A percentile compares a stretch with the other conserved stretches of the same genome.
Evolutionary conservation across 495 filamentous ascomycete species (phyloP).

Genomic region (Xylaria longipes): DNA sequence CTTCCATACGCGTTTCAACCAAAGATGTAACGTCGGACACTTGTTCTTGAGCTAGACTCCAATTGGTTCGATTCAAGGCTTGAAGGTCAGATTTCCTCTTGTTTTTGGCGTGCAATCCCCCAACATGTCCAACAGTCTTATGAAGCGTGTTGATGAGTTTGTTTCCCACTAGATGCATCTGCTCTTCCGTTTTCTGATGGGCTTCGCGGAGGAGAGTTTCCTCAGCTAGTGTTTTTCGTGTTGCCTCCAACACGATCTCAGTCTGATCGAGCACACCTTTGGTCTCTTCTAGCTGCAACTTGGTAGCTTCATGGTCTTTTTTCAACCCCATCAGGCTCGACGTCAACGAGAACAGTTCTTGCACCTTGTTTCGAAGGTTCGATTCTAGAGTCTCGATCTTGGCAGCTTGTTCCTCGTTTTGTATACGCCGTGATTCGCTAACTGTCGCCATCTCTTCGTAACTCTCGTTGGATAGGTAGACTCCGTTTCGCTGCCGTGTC

Average conservation of each 20-base stretch:
- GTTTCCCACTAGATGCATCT: constrained; percentile 72
- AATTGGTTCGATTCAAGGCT: constrained; percentile 73
- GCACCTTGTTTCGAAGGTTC: constrained; percentile 86
- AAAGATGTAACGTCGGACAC: constrained; percentile 75
- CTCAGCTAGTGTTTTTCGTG: constrained; percentile 75
- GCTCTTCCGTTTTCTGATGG: constrained; percentile 82
- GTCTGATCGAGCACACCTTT: constrained; percentile 84
- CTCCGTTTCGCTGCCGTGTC: constrained; percentile 90
- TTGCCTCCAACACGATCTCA: constrained; percentile 77
- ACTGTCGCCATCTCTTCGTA: constrained; percentile 88
- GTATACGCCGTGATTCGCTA: constrained; percentile 89
- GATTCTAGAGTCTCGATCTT: constrained; percentile 92
- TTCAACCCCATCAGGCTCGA: constrained; percentile 84
- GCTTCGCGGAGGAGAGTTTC: constrained; percentile 82
- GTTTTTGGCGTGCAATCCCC: constrained; percentile 81
- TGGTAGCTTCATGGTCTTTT: constrained; percentile 82
- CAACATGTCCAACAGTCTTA: constrained; percentile 78
- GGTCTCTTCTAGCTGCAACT: constrained; percentile 73
- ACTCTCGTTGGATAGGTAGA: constrained; percentile 83
- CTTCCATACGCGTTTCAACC: constrained; percentile 74
- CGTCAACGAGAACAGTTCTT: constrained; percentile 85
- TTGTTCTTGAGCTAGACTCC: constrained; percentile 75
- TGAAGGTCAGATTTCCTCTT: constrained; percentile 85
- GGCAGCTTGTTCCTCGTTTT: constrained; percentile 89
- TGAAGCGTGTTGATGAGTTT: constrained; percentile 77